Evolutionary conservation across 768 basidiomycete species (phyloP), one percentile per base, ranked within the genome.

Genomic region (Rhodotorula graminis): DNA sequence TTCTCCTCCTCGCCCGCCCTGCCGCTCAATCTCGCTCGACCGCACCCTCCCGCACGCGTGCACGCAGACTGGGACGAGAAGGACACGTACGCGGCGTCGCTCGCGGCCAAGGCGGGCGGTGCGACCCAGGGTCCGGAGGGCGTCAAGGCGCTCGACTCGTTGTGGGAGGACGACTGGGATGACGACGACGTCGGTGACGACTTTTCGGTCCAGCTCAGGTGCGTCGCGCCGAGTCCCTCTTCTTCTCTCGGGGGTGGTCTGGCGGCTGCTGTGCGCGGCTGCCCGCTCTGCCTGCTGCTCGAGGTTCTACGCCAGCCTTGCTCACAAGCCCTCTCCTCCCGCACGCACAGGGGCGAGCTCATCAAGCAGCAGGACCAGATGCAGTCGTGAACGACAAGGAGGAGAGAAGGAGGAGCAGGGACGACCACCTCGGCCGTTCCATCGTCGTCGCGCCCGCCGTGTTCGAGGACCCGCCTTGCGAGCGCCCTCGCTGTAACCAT

Each of bases 111-210:
- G 52, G 75, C 70, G 3, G 69, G 49, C 19, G 65, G 86, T 55
- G 89, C 89, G 29, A 31, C 46, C 5, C 90, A 89, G 8, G 42
- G 42, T 4, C 87, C 85, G 21, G 90, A 89, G 7, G 59, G 59
- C 6, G 88, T 88, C 77, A 89, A 89, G 47, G 89, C 89, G 55
- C 90, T 90, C 27, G 89, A 96, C 81, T 91, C 93, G 79, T 84
- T 99, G 19, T 99, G 96, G 96, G 96, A 99, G 84, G 96, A 98
- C 77, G 97, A 97, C 80, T 99, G 96, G 96, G 96, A 99, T 79
- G 96, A 99, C 78, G 96, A 99, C 82, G 95, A 98, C 82, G 88
- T 96, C 72, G 95, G 95, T 80, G 94, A 97, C 77, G 93, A 96
- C 76, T 99, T 99, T 80, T 93, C 92, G 78, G 88, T 91, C 64